A percentile compares a stretch with the other conserved stretches of the same genome.
Conservation (phyloP, 306 rosid genomes). For the Prunus padus region DNA sequence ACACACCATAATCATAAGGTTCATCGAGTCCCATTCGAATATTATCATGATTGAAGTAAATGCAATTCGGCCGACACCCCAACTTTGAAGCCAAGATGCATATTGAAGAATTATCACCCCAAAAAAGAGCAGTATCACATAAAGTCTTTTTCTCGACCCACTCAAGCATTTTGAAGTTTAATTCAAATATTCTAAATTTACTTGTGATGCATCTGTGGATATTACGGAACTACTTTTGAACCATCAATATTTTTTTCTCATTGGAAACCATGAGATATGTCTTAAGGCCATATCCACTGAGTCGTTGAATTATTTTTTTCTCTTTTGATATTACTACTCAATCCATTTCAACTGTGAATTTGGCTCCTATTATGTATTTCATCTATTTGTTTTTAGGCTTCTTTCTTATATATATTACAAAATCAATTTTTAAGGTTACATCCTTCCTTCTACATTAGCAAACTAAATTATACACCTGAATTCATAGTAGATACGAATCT, state of each 20-base stretch:
- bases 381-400: too few species aligned
- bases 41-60: background rate
- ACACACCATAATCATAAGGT: background rate
- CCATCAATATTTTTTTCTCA: background rate
- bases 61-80: background rate
- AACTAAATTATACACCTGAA: too few species aligned
- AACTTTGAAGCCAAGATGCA: background rate
- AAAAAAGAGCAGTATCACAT: background rate
- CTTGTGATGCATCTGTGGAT: background rate
- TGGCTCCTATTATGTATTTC: too few species aligned
- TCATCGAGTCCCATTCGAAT: background rate
- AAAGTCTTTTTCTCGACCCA: background rate
- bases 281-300: too few species aligned
- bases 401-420: too few species aligned
- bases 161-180: background rate
- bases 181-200: background rate
- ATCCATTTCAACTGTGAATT: too few species aligned
- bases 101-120: background rate
- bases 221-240: background rate
- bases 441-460: too few species aligned
- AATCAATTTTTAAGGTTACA: too few species aligned
- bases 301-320: too few species aligned
- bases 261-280: background rate
- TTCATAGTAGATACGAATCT: too few species aligned
- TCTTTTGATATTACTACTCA: too few species aligned